Evolutionary conservation across 306 rosid species (phyloP).

Genomic region (Gillenia trifoliata): DNA sequence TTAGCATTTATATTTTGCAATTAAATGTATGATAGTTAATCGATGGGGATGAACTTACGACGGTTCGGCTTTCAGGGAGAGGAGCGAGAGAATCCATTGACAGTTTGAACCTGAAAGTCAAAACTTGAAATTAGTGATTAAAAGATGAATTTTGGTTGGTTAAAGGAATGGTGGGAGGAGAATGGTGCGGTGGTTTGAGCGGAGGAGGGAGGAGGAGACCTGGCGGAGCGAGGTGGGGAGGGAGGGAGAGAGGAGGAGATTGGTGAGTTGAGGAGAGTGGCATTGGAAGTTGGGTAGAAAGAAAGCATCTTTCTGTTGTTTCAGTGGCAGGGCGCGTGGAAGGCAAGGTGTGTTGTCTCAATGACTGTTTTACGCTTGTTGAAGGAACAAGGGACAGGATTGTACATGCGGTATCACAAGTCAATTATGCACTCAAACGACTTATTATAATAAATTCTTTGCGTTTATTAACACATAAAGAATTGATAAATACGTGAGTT

Average conservation of each 20-base stretch:
- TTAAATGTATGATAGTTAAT: neutral
- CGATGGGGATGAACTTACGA: neutral
- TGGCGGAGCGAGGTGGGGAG: neutral
- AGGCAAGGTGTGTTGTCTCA: too few relatives aligned
- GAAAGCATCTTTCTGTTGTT: neutral
- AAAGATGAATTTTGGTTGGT: neutral
- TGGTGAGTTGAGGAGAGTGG: neutral
- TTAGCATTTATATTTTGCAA: neutral
- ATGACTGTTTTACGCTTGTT: too few relatives aligned
- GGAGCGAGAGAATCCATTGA: conserved; percentile 43
- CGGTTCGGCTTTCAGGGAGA: conserved; percentile 24
- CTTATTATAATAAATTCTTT: too few relatives aligned
- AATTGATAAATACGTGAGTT: too few relatives aligned
- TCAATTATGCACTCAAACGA: too few relatives aligned
- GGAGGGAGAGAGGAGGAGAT: neutral
- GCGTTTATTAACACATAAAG: too few relatives aligned
- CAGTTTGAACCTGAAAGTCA: conserved; percentile 33
- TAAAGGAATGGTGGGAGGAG: neutral
- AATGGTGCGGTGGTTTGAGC: neutral
- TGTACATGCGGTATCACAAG: too few relatives aligned
- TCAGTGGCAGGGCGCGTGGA: neutral
- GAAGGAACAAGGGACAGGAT: too few relatives aligned
- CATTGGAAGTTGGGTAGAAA: neutral
- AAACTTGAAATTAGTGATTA: neutral
- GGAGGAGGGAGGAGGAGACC: conserved; percentile 1